phyloP scores from a whole-genome alignment of 371 early-diverging fungal genomes.

The Ecytonucleospora hepatopenaei region DNA sequence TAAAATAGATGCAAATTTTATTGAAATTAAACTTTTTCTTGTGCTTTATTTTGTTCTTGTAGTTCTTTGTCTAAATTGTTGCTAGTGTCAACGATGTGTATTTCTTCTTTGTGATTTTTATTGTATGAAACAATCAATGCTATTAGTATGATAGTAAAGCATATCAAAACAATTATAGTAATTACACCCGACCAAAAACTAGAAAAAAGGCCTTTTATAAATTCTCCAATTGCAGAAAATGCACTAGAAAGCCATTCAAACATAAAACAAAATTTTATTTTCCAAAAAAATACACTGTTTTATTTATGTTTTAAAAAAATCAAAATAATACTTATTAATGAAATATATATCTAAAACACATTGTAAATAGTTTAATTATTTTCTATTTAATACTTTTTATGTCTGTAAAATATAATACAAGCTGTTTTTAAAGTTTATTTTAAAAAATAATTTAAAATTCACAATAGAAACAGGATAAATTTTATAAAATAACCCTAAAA shows the following conservation, averaged over 20 bases:
- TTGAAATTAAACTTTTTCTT: not conserved
- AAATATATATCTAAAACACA: too few relatives aligned
- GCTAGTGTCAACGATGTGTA: too few relatives aligned
- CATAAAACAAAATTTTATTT: too few relatives aligned
- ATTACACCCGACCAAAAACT: not conserved
- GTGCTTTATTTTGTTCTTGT: not conserved
- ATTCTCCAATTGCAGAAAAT: slow-evolving; percentile 16
- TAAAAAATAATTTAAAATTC: too few relatives aligned
- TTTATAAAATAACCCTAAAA: slow-evolving; percentile 12
- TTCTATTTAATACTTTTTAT: not conserved
- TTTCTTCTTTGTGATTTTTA: not conserved
- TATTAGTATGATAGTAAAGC: not conserved
- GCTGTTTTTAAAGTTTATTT: not conserved
- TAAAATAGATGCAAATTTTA: slow-evolving; percentile 8
- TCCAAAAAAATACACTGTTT: too few relatives aligned
- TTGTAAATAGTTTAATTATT: not conserved
- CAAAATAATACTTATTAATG: too few relatives aligned
- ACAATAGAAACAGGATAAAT: too few relatives aligned
- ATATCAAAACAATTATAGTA: not conserved
- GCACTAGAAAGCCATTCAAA: not conserved
- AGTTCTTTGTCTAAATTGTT: not conserved
- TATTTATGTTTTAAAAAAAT: too few relatives aligned
- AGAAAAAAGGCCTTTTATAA: not conserved
- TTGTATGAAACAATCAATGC: not conserved
- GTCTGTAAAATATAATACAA: not conserved